A percentile compares a stretch with the other conserved stretches of the same genome.
Conservation (phyloP, 768 basidiomycete genomes). For the Crassisporium funariophilum region DNA sequence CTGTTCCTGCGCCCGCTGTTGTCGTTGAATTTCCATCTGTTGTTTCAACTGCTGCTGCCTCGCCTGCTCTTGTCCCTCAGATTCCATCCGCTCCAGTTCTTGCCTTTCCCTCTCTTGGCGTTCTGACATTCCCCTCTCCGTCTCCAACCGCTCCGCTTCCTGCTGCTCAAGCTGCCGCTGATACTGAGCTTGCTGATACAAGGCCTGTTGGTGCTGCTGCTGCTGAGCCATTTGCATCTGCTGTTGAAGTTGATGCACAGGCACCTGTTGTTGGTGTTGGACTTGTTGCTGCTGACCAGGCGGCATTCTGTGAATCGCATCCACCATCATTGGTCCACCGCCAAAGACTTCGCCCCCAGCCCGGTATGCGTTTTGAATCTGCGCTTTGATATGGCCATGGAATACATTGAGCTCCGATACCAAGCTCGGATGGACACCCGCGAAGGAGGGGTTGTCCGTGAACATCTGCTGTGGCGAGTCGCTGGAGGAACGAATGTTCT, state of each 20-base stretch:
- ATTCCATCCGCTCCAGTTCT: conserved; percentile 20
- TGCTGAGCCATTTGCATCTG: conserved; percentile 18
- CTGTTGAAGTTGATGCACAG: no score
- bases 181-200: conserved; percentile 27
- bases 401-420: conserved; percentile 59
- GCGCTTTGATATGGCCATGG: conserved; percentile 53
- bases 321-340: conserved; percentile 29
- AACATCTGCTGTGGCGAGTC: conserved; percentile 35
- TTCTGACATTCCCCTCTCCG: conserved; percentile 19
- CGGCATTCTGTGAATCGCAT: conserved; percentile 13
- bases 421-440: conserved; percentile 55
- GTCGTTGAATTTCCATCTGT: conserved; percentile 3
- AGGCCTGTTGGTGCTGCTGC: conserved; percentile 24
- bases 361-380: conserved; percentile 49
- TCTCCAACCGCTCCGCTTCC: conserved; percentile 24
- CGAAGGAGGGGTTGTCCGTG: conserved; percentile 42
- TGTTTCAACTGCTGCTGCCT: conserved; percentile 20
- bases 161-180: conserved; percentile 32
- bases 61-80: conserved; percentile 21
- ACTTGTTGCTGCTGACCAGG: conserved; percentile 2
- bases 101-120: conserved; percentile 23
- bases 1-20: conserved; percentile 21
- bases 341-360: conserved; percentile 37
- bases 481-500: conserved; percentile 28
- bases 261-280: conserved; percentile 6